phyloP scores from a whole-genome alignment of 371 early-diverging fungal genomes.

The Syncephalastrum racemosum region DNA sequence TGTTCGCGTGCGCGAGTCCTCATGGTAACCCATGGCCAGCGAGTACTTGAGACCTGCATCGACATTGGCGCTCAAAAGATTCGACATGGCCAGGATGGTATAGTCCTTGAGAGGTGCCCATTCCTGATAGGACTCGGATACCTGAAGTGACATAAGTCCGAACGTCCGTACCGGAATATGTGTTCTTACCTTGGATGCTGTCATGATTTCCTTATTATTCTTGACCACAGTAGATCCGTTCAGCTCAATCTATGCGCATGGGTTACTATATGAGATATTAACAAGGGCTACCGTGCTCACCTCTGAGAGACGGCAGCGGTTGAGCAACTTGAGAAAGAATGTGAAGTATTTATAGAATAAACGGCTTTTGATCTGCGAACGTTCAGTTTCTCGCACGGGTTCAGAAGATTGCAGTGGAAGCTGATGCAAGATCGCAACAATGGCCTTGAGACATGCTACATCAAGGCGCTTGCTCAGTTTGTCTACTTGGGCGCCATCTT shows the following conservation, averaged over 20 bases:
- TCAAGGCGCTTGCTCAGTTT: constrained; percentile 79
- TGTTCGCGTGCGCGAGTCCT: constrained; percentile 82
- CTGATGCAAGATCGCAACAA: constrained; percentile 74
- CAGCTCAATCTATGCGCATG: constrained; percentile 7
- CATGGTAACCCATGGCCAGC: constrained; percentile 88
- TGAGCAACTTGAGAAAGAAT: constrained; percentile 83
- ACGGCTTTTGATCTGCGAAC: constrained; percentile 63
- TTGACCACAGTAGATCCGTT: constrained; percentile 13
- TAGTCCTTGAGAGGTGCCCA: constrained; percentile 71
- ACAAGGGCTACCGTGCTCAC: constrained; percentile 5
- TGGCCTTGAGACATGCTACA: constrained; percentile 78
- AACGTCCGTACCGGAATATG: neutral
- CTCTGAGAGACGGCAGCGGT: constrained; percentile 72
- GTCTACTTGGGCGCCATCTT: constrained; percentile 36
- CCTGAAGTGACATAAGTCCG: no score
- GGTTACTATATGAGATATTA: neutral
- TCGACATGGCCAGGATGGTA: constrained; percentile 84
- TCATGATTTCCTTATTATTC: constrained; percentile 16
- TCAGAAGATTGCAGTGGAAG: constrained; percentile 82
- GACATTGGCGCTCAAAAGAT: constrained; percentile 86
- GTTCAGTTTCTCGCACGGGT: constrained; percentile 55
- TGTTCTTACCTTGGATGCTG: constrained; percentile 11
- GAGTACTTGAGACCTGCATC: constrained; percentile 89
- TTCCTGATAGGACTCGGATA: constrained; percentile 44
- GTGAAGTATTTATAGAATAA: constrained; percentile 83